A percentile compares a stretch with the other conserved stretches of the same genome.
Conservation (phyloP, 306 rosid genomes). For the Citrullus amarus region DNA sequence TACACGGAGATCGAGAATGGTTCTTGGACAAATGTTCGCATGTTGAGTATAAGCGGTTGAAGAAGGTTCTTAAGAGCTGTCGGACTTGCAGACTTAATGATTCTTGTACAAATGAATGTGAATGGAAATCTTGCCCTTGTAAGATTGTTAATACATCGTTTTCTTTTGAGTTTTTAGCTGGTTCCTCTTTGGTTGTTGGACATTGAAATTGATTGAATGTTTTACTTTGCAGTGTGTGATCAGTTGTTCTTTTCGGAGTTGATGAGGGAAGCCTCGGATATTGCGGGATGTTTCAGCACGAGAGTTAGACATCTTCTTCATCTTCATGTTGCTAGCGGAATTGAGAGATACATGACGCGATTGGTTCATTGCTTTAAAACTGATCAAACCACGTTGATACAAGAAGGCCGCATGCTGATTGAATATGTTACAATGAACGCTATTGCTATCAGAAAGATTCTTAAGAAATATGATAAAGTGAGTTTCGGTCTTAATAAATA, state of each 20-base stretch:
- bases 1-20: conserved; percentile 44
- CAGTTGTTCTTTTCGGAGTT: conserved; percentile 63
- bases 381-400: conserved; percentile 40
- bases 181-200: not conserved
- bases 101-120: conserved; percentile 28
- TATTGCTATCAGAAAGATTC: conserved; percentile 79
- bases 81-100: conserved; percentile 24
- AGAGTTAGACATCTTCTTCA: conserved; percentile 70
- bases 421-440: conserved; percentile 82
- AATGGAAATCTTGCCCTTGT: conserved; percentile 63
- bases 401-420: conserved; percentile 61
- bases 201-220: not conserved
- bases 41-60: conserved; percentile 59
- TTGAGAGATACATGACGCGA: conserved; percentile 46
- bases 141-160: conserved; percentile 4
- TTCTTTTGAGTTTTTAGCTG: not conserved
- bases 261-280: conserved; percentile 73
- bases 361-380: conserved; percentile 55
- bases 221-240: conserved; percentile 49
- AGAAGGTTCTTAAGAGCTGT: conserved; percentile 75
- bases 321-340: conserved; percentile 65
- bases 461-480: conserved; percentile 86
- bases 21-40: conserved; percentile 50
- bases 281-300: conserved; percentile 54
- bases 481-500: not conserved